Evolutionary conservation across 148 eudicot species (phyloP).

Genomic region (Beta vulgaris): DNA sequence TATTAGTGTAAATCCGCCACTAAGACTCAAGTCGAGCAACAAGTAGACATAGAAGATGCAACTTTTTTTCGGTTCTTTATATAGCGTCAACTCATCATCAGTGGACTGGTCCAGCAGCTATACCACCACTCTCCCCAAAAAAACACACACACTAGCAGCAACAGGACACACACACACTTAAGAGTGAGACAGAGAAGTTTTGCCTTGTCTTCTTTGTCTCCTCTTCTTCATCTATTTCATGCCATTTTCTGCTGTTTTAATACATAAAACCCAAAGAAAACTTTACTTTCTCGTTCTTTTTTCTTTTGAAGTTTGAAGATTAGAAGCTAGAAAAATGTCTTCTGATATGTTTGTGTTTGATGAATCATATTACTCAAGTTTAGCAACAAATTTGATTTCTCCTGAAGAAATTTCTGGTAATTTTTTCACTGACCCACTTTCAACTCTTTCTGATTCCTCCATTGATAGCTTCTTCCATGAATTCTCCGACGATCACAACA

Average conservation of each 20-base stretch:
- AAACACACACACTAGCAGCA: neutral
- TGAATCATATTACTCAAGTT: conserved; percentile 25
- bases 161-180: neutral
- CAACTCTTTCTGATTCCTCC: conserved; percentile 49
- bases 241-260: neutral
- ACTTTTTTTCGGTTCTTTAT: conserved; percentile 7
- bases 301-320: too few relatives aligned
- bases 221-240: neutral
- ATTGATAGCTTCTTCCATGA: conserved; percentile 48
- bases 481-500: conserved; percentile 29
- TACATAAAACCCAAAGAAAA: neutral
- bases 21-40: conserved; percentile 6
- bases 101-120: conserved; percentile 14
- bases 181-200: neutral
- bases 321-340: conserved; percentile 64
- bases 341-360: conserved; percentile 67
- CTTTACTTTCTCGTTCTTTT: too few relatives aligned
- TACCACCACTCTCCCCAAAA: neutral
- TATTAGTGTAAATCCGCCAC: too few relatives aligned
- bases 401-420: conserved; percentile 30
- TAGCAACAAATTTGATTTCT: conserved; percentile 21
- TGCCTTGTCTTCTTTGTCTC: neutral
- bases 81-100: conserved; percentile 13
- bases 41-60: neutral
- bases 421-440: conserved; percentile 50